Conservation (phyloP, 2,329 filamentous ascomycete genomes). For the Stromatinia cepivora region DNA sequence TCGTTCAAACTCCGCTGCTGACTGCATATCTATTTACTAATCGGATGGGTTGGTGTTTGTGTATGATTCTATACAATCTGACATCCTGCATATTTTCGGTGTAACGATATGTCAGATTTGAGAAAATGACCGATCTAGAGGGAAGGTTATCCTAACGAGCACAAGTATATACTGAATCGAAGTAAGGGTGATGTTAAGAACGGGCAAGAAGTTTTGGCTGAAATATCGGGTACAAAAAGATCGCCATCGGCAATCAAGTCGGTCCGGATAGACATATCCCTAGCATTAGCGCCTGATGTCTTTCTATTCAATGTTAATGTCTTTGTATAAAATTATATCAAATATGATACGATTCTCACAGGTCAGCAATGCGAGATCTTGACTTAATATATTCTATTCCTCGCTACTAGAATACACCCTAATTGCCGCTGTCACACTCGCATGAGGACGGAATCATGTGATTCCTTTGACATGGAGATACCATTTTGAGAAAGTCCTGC, state of each 20-base stretch:
- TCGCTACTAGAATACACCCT: not conserved
- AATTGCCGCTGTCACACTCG: not conserved
- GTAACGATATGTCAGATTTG: slow-evolving; percentile 14
- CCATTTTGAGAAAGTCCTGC: slow-evolving; percentile 2
- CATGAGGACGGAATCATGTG: not conserved
- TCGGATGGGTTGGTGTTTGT: not conserved
- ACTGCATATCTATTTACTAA: slow-evolving; percentile 19
- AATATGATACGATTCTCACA: not conserved
- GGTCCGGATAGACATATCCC: not conserved
- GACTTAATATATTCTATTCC: no score
- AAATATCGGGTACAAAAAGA: slow-evolving; percentile 12
- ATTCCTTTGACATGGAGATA: not conserved
- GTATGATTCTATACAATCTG: not conserved
- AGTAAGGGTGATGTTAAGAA: not conserved
- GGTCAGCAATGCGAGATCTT: not conserved
- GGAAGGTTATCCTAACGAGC: not conserved
- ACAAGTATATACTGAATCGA: not conserved
- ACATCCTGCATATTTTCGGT: slow-evolving; percentile 5
- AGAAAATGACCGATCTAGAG: slow-evolving; percentile 15
- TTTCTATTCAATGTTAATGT: not conserved
- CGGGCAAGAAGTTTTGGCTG: not conserved
- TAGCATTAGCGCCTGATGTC: not conserved
- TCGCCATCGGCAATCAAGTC: slow-evolving; percentile 13
- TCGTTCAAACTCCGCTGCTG: not conserved
- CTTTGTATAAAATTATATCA: not conserved